Evolutionary conservation across 1,139 yeast species (phyloP).

Genomic region (Debaryomyces sp.): DNA sequence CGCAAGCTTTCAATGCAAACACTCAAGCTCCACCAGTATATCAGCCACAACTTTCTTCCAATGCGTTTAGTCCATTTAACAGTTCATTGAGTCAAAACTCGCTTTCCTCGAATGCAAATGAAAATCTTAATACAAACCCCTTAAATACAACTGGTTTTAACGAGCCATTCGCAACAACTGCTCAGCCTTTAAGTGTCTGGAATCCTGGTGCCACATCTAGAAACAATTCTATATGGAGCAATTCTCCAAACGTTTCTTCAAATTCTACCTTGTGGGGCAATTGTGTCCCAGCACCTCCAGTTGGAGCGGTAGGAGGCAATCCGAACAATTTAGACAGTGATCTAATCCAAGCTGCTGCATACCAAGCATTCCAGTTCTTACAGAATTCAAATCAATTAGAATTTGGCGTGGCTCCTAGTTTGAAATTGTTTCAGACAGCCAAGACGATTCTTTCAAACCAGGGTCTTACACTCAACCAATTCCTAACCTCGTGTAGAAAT

Average conservation of each 20-base stretch:
- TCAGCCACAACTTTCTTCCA: conserved; percentile 8
- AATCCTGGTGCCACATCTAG: conserved; percentile 22
- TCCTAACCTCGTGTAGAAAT: conserved; percentile 39
- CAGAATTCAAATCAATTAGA: conserved; percentile 36
- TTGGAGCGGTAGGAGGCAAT: not conserved
- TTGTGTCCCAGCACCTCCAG: conserved; percentile 5
- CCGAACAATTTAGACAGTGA: conserved; percentile 12
- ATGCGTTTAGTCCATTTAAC: conserved; percentile 10
- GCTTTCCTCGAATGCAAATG: conserved; percentile 5
- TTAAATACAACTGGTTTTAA: conserved; percentile 4
- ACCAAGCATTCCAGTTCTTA: conserved; percentile 38
- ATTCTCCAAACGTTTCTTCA: conserved; percentile 10
- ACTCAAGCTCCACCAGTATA: conserved; percentile 6
- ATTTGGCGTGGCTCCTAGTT: conserved; percentile 42
- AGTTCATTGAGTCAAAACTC: conserved; percentile 1
- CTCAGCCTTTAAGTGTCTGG: conserved; percentile 22
- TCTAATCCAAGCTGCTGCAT: conserved; percentile 32
- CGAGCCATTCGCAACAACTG: conserved; percentile 1
- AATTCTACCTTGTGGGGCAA: conserved; percentile 11
- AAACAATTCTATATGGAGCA: conserved; percentile 39
- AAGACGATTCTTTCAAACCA: conserved; percentile 28
- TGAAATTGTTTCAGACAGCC: conserved; percentile 36
- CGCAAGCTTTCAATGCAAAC: not conserved
- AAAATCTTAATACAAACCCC: not conserved
- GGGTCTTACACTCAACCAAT: conserved; percentile 43